phyloP scores from a whole-genome alignment of 2,329 filamentous ascomycete species.

The Bipolaris oryzae region DNA sequence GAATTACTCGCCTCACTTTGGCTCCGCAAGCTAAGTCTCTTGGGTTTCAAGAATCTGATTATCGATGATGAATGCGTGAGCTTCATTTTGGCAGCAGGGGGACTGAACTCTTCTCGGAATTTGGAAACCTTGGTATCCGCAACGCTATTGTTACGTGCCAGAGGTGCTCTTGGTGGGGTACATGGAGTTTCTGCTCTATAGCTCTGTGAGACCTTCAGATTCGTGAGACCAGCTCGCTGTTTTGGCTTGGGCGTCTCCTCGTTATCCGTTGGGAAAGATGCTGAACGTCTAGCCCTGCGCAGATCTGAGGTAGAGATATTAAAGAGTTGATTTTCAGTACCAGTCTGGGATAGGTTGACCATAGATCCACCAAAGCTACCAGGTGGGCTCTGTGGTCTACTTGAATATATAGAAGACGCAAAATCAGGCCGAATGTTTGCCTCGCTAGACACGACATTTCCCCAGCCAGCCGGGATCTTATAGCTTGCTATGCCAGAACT shows the following conservation, averaged over 20 bases:
- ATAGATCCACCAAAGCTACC: conserved; percentile 38
- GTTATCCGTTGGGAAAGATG: conserved; percentile 32
- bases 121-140: conserved; percentile 42
- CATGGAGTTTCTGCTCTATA: conserved; percentile 1
- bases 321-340: conserved; percentile 13
- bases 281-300: conserved; percentile 22
- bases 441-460: conserved; percentile 35
- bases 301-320: conserved; percentile 17
- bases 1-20: conserved; percentile 40
- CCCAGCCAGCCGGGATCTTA: conserved; percentile 48
- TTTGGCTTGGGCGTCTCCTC: conserved; percentile 32
- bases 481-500: conserved; percentile 47
- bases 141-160: conserved; percentile 38
- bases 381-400: conserved; percentile 46
- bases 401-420: conserved; percentile 51
- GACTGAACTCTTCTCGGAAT: conserved; percentile 47
- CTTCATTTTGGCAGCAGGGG: conserved; percentile 37
- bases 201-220: conserved; percentile 8
- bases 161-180: conserved; percentile 3
- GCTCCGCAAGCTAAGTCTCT: conserved; percentile 36
- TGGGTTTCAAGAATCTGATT: conserved; percentile 40
- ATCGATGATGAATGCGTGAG: conserved; percentile 33
- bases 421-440: conserved; percentile 22
- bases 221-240: conserved; percentile 17
- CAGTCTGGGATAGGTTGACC: conserved; percentile 21